phyloP scores from a whole-genome alignment of 495 filamentous ascomycete genomes.

The Lophiotrema nucula region DNA sequence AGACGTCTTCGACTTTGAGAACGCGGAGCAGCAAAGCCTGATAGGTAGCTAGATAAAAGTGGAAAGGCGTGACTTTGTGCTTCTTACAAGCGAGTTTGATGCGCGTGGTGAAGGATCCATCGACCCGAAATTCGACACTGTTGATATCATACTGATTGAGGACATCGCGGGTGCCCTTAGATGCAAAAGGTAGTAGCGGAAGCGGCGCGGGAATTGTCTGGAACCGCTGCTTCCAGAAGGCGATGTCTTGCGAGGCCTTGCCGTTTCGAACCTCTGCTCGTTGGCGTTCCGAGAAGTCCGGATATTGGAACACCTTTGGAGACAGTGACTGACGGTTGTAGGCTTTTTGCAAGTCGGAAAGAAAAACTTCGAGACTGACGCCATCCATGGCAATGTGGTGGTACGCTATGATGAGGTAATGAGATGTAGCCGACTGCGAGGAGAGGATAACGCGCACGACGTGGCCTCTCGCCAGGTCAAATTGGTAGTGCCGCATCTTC shows the following conservation, averaged over 20 bases:
- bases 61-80: slow-evolving; percentile 38
- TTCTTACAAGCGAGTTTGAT: slow-evolving; percentile 18
- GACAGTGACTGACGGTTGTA: background rate
- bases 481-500: slow-evolving; percentile 1
- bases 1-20: slow-evolving; percentile 8
- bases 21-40: slow-evolving; percentile 38
- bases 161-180: background rate
- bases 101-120: background rate
- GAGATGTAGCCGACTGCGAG: background rate
- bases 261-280: slow-evolving; percentile 4
- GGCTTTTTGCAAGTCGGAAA: slow-evolving; percentile 14
- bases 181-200: slow-evolving; percentile 36
- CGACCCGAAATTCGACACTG: background rate
- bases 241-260: slow-evolving; percentile 26
- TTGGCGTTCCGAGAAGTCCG: slow-evolving; percentile 13
- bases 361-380: slow-evolving; percentile 15
- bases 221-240: slow-evolving; percentile 36
- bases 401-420: slow-evolving; percentile 12
- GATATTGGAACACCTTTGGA: background rate
- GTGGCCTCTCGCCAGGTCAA: background rate
- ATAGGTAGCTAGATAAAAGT: slow-evolving; percentile 48
- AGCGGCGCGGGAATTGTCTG: slow-evolving; percentile 26
- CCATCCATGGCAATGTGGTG: slow-evolving; percentile 30
- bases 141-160: background rate
- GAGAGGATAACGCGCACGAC: background rate